These are phyloP conservation scores for Eucalyptus fibrosa DNA, from an alignment of 345 rosid species.

Conservation along the genomic window DNA sequence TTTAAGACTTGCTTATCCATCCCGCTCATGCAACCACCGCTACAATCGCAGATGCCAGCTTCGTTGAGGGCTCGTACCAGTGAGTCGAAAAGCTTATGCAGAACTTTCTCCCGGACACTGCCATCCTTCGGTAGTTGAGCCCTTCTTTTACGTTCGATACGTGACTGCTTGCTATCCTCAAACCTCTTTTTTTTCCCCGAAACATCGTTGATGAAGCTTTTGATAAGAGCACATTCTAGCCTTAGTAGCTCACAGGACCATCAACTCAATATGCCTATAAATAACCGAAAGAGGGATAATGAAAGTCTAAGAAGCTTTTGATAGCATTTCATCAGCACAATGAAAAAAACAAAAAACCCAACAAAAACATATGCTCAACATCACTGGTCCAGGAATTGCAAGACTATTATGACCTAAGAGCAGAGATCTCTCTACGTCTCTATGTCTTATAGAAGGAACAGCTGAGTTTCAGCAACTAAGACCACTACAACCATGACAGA, in stretches of 20 bases:
- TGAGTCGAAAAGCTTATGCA: neutral
- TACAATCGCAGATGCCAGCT: neutral
- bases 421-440: neutral
- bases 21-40: neutral
- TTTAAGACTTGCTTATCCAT: neutral
- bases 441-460: neutral
- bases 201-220: neutral
- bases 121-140: neutral
- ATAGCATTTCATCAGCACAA: neutral
- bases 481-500: neutral
- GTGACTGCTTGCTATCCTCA: neutral
- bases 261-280: neutral
- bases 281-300: neutral
- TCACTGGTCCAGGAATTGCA: neutral
- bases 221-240: neutral
- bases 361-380: neutral
- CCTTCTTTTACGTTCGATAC: neutral
- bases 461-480: neutral
- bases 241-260: neutral
- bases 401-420: neutral
- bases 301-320: neutral
- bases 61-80: neutral
- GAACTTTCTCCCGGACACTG: neutral
- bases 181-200: neutral
- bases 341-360: neutral